These are phyloP conservation scores for Brassica cretica DNA, from an alignment of 345 rosid species.

Conservation along the genomic window DNA sequence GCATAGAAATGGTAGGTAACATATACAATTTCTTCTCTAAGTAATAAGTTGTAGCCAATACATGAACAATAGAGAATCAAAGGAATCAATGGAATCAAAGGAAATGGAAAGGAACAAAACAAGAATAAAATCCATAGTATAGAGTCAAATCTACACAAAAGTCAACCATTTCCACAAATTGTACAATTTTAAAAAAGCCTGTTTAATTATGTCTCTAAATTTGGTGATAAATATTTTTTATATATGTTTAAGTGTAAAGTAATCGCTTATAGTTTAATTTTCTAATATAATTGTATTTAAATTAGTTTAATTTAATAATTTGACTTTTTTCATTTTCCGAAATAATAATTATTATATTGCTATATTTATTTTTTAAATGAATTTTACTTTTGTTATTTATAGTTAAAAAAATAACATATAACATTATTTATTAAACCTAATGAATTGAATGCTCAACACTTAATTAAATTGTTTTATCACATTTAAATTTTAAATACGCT, in stretches of 20 bases:
- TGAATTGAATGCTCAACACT: too few species aligned
- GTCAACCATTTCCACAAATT: neutral
- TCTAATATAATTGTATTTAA: too few species aligned
- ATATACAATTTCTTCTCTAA: neutral
- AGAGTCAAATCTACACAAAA: neutral
- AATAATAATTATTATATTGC: too few species aligned
- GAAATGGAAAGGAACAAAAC: neutral
- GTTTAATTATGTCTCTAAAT: neutral
- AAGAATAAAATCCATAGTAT: neutral
- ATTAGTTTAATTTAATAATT: too few species aligned
- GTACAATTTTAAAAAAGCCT: neutral
- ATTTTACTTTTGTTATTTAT: too few species aligned
- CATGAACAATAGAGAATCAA: neutral
- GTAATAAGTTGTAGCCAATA: neutral
- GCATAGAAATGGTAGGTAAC: neutral
- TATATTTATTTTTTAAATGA: too few species aligned
- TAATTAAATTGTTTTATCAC: too few species aligned
- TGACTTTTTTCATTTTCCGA: too few species aligned
- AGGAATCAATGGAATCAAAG: neutral
- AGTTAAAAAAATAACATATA: too few species aligned
- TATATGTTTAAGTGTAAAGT: neutral
- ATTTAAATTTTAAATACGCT: too few species aligned
- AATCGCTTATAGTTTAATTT: too few species aligned
- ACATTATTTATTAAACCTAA: too few species aligned
- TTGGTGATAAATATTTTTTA: neutral